phyloP scores from a whole-genome alignment of 2,329 filamentous ascomycete species.

The Drechmeria coniospora region DNA sequence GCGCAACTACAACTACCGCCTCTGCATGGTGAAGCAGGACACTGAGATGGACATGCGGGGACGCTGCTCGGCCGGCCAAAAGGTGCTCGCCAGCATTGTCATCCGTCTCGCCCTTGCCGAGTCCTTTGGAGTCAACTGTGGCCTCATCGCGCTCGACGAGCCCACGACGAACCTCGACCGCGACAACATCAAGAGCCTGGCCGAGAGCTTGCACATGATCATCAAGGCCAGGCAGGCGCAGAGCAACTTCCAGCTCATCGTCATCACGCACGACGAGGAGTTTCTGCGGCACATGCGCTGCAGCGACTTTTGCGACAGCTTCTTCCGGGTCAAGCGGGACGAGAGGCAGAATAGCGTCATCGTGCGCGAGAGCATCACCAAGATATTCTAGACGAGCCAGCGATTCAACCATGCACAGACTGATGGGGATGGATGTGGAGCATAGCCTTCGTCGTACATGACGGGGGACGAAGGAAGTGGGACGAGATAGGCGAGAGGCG shows the following conservation, averaged over 20 bases:
- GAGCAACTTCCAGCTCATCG: slow-evolving; percentile 91
- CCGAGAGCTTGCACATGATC: slow-evolving; percentile 70
- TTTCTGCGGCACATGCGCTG: slow-evolving; percentile 90
- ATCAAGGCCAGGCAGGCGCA: slow-evolving; percentile 73
- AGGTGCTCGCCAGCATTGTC: slow-evolving; percentile 92
- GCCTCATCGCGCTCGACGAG: slow-evolving; percentile 90
- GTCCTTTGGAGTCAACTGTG: slow-evolving; percentile 91
- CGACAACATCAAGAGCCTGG: slow-evolving; percentile 86
- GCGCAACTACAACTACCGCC: slow-evolving; percentile 88
- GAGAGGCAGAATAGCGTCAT: slow-evolving; percentile 80
- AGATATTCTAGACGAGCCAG: slow-evolving; percentile 18
- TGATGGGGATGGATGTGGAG: no score
- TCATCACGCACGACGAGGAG: slow-evolving; percentile 97
- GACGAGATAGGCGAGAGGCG: no score
- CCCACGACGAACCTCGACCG: slow-evolving; percentile 92
- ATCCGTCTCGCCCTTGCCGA: slow-evolving; percentile 92
- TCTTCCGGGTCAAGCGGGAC: slow-evolving; percentile 75
- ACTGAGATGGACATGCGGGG: slow-evolving; percentile 99
- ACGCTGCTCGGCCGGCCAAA: slow-evolving; percentile 90
- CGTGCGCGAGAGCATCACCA: slow-evolving; percentile 47
- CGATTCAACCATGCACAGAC: no score
- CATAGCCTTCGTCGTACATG: no score
- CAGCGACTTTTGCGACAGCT: slow-evolving; percentile 81
- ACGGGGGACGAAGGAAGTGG: no score
- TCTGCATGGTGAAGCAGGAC: slow-evolving; percentile 95